Conservation (phyloP, 192 early-diverging fungal genomes). For the Coemansia sp. region DNA sequence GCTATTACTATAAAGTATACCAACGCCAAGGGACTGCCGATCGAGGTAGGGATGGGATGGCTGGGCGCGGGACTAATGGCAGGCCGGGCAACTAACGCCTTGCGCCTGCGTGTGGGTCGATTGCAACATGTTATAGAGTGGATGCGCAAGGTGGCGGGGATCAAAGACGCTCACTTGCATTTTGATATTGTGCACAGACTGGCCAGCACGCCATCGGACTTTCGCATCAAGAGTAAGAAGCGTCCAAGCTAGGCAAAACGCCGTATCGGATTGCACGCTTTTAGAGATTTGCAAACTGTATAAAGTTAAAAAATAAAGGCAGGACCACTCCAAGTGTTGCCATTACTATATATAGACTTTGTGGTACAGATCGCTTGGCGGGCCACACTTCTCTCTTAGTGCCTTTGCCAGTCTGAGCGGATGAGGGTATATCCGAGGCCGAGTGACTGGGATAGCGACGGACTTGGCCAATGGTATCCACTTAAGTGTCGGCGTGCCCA, state of each 20-base stretch:
- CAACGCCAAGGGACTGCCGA: neutral
- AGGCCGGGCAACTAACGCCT: neutral
- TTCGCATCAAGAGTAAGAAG: conserved; percentile 10
- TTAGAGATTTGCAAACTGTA: neutral
- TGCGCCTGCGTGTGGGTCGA: conserved; percentile 16
- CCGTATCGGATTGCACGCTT: neutral
- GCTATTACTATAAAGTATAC: conserved; percentile 15
- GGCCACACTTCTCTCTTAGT: neutral
- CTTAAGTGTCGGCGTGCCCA: neutral
- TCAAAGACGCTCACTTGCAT: conserved; percentile 17
- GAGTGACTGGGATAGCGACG: neutral
- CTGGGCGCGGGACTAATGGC: conserved; percentile 14
- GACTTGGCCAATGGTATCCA: neutral
- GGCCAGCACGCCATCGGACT: conserved; percentile 29
- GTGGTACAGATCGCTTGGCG: neutral
- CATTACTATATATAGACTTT: neutral
- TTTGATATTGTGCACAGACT: conserved; percentile 31
- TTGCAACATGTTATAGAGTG: conserved; percentile 18
- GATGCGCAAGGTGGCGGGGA: conserved; percentile 17
- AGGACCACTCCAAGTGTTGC: neutral
- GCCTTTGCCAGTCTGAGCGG: neutral
- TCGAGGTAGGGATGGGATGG: conserved; percentile 25
- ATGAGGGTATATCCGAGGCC: no score
- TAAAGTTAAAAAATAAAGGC: neutral
- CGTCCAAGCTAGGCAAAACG: neutral